These are phyloP conservation scores for Rauvolfia tetraphylla DNA, from an alignment of 257 asterid genomes.

Conservation along the genomic window DNA sequence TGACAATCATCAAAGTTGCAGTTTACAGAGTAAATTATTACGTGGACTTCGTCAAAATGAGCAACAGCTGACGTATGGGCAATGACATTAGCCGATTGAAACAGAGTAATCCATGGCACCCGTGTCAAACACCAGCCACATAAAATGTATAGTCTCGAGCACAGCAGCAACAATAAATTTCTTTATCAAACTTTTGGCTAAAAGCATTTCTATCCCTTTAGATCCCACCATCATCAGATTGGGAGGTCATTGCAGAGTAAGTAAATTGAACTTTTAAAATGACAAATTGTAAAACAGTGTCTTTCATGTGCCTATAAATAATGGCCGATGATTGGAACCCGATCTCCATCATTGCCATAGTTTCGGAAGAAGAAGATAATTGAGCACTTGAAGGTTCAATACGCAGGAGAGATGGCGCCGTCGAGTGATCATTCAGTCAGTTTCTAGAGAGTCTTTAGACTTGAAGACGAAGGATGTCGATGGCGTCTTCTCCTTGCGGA, in stretches of 20 bases:
- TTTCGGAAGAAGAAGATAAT: background rate
- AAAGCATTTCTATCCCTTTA: too few relatives aligned
- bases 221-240: background rate
- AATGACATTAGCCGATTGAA: slow-evolving; percentile 1
- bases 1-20: background rate
- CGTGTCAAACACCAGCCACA: background rate
- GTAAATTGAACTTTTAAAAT: too few relatives aligned
- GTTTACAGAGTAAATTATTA: background rate
- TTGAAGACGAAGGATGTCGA: background rate
- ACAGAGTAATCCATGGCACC: background rate
- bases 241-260: background rate
- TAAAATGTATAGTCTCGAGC: background rate
- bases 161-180: background rate
- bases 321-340: background rate
- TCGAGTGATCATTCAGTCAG: background rate
- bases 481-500: slow-evolving; percentile 12
- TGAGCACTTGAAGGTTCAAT: background rate
- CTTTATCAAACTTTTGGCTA: background rate
- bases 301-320: background rate
- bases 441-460: background rate
- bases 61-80: slow-evolving; percentile 2
- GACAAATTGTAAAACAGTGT: background rate
- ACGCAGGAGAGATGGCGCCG: slow-evolving; percentile 33
- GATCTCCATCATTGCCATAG: background rate
- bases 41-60: background rate